Evolutionary conservation across 148 eudicot genomes (phyloP).

Genomic region (Hydrangea macrophylla): DNA sequence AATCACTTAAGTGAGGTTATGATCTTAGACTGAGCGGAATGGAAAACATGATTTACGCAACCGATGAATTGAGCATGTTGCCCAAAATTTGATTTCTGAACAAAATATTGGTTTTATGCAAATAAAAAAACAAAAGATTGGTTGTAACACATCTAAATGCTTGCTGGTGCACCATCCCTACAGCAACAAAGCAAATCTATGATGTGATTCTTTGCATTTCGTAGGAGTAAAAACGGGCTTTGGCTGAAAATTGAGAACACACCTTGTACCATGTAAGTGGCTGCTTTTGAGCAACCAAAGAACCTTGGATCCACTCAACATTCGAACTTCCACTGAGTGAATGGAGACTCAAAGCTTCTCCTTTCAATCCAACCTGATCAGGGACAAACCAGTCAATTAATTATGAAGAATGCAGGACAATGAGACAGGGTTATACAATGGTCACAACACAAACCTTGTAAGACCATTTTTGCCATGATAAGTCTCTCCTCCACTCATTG

Average conservation of each 20-base stretch:
- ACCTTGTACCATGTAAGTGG: conserved; percentile 56
- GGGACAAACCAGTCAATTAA: conserved; percentile 4
- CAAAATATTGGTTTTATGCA: too few relatives aligned
- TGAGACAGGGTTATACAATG: background rate
- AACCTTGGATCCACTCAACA: conserved; percentile 67
- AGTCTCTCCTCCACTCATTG: conserved; percentile 70
- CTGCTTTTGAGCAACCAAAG: conserved; percentile 43
- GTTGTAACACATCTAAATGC: too few relatives aligned
- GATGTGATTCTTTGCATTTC: background rate
- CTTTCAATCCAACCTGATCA: conserved; percentile 69
- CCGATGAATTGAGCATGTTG: too few relatives aligned
- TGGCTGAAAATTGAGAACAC: background rate
- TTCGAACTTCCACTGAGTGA: conserved; percentile 65
- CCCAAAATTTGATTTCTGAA: too few relatives aligned
- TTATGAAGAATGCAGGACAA: background rate
- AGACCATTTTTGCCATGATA: conserved; percentile 90
- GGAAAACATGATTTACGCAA: too few relatives aligned
- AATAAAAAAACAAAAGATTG: too few relatives aligned
- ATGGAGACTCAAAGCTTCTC: conserved; percentile 71
- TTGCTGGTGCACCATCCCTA: too few relatives aligned
- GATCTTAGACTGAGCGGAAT: too few relatives aligned
- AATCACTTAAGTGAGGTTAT: too few relatives aligned
- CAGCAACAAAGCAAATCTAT: too few relatives aligned
- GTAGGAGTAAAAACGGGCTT: background rate
- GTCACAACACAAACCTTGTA: conserved; percentile 62